Evolutionary conservation across 257 asterid species (phyloP).

Genomic region (Primulina eburnea): DNA sequence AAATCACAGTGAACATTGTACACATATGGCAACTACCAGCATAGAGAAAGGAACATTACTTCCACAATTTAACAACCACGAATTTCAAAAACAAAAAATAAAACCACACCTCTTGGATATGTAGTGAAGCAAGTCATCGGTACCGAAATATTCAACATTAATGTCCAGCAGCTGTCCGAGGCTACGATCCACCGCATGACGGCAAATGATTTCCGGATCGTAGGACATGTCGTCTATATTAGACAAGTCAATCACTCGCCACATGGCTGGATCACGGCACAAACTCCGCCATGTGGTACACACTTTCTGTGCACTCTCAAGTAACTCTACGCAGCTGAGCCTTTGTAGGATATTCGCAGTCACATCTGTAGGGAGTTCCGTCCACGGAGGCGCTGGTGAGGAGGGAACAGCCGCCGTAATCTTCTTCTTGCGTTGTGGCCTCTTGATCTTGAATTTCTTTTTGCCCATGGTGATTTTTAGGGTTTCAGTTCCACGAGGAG

Average conservation of each 20-base stretch:
- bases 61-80: not conserved
- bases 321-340: slow-evolving; percentile 25
- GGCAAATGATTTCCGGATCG: slow-evolving; percentile 26
- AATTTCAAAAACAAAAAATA: not conserved
- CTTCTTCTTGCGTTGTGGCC: not conserved
- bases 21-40: not conserved
- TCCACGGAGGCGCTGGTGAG: slow-evolving; percentile 31
- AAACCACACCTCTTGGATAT: slow-evolving; percentile 28
- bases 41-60: not conserved
- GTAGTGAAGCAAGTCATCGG: slow-evolving; percentile 24
- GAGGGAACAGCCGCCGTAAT: not conserved
- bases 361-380: slow-evolving; percentile 39
- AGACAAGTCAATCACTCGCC: slow-evolving; percentile 19
- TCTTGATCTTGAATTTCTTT: no score
- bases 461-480: not conserved
- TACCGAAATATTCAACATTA: slow-evolving; percentile 19
- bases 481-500: not conserved
- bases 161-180: slow-evolving; percentile 36
- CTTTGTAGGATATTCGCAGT: slow-evolving; percentile 36
- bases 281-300: slow-evolving; percentile 36
- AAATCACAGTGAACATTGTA: not conserved
- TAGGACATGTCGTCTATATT: not conserved
- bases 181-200: slow-evolving; percentile 40
- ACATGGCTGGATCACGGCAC: slow-evolving; percentile 30
- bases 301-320: slow-evolving; percentile 36